Evolutionary conservation across 108 stramenopile species (phyloP).

Genomic region (Mediolabrus comicus): DNA sequence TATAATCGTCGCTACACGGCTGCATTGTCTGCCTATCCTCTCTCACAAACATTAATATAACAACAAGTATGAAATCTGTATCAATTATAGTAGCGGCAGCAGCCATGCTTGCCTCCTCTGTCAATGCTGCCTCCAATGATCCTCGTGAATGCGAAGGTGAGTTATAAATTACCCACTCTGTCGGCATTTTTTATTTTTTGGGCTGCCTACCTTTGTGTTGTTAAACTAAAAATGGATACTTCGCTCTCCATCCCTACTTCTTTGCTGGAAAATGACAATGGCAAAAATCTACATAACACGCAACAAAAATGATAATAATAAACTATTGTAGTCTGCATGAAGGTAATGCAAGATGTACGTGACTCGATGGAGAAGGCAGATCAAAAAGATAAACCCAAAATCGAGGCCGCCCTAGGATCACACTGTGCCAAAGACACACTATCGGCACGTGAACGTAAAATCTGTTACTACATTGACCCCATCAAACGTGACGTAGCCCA

Average conservation of each 20-base stretch:
- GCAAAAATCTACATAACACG: too few relatives aligned
- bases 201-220: too few relatives aligned
- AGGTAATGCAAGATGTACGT: constrained; percentile 86
- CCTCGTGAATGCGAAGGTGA: constrained; percentile 48
- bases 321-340: constrained; percentile 72
- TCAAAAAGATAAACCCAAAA: constrained; percentile 65
- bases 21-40: background rate
- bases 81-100: constrained; percentile 22
- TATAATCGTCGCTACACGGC: background rate
- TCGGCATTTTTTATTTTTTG: background rate
- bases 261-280: background rate
- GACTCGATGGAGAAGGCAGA: constrained; percentile 62
- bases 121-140: constrained; percentile 26
- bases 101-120: constrained; percentile 24
- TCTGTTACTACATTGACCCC: constrained; percentile 98
- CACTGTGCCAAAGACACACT: constrained; percentile 67
- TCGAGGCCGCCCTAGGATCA: constrained; percentile 75
- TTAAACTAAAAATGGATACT: background rate
- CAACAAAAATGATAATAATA: background rate
- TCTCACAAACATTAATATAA: background rate
- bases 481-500: constrained; percentile 96
- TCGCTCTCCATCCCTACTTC: background rate
- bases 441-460: constrained; percentile 84
- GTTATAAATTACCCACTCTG: background rate
- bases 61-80: constrained; percentile 19